Base-by-base conservation (phyloP, 495 filamentous ascomycete species). In the Xylaria flabelliformis region DNA sequence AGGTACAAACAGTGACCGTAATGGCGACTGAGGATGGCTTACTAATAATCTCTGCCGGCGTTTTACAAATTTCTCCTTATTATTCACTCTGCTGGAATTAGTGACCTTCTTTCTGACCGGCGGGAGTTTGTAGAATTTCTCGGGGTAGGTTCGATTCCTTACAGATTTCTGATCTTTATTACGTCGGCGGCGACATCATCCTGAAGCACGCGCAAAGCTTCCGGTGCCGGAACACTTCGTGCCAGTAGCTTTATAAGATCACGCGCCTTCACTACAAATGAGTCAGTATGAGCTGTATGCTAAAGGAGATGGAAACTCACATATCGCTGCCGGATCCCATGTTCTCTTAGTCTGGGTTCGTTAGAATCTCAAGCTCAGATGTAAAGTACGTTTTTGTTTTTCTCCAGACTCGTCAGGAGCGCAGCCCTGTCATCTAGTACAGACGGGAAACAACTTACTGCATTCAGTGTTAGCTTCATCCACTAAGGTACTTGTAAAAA, bases 61-160 rank as follows among this genome's bases (percentile, higher is more conserved):
- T 86, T 99, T 99, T 64, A 97, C 92, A 79, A 99, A 99, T 51
- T 95, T 93, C 73, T 98, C 95, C 82, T 97, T 98, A 81, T 97
- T 99, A 72, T 91, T 86, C 36, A 98, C 93, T 68, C 70, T 72
- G 15, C 13, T 13, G 29, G 19, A 29, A 53, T 72, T 44, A 67
- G 63, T 46, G 44, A 5, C 26, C 29, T 62, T 29, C 26, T 46
- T 41, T 9, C n/a, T 41, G 17, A 41, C 13, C 2, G 1, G n/a
- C n/a, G 19, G 19, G 51, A 17, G 1, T 39, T 50, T 24, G 67
- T 8, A n/a, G n/a, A n/a, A 21, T 13, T 34, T 58, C 12, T 15
- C 34, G 0, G 26, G 15, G 19, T 4, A 39, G 17, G 34, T 51
- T 19, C 2, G 19, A 34, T 24, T 46, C 56, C 71, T 36, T 3